Evolutionary conservation across 2,329 filamentous ascomycete species (phyloP).

Genomic region (Pseudogymnoascus sp.): DNA sequence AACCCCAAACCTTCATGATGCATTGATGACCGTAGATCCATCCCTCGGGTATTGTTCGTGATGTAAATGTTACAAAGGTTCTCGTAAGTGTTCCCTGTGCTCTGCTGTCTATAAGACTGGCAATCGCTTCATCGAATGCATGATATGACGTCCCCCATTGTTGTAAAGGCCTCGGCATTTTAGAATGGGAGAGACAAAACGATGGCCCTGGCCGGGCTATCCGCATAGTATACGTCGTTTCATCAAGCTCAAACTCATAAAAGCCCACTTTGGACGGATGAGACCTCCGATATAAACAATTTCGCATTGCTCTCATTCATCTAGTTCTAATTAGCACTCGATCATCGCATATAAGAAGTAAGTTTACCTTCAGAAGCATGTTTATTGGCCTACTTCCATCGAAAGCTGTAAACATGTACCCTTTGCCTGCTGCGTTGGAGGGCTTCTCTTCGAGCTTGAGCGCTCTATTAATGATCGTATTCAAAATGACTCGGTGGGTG

Average conservation of each 20-base stretch:
- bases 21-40: conserved; percentile 8
- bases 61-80: conserved; percentile 9
- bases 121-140: conserved; percentile 3
- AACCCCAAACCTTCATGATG: conserved; percentile 5
- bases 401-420: conserved; percentile 58
- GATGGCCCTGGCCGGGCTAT: neutral
- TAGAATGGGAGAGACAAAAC: neutral
- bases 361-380: conserved; percentile 54
- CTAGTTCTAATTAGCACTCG: conserved; percentile 19
- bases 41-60: conserved; percentile 8
- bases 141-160: neutral
- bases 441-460: conserved; percentile 76
- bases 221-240: conserved; percentile 4
- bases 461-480: conserved; percentile 70
- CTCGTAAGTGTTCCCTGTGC: conserved; percentile 1
- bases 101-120: neutral
- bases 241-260: conserved; percentile 13
- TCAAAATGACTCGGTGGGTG: conserved; percentile 78
- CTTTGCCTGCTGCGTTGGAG: conserved; percentile 52
- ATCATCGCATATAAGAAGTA: conserved; percentile 12
- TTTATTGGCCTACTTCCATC: conserved; percentile 52
- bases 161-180: neutral
- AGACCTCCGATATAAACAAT: conserved; percentile 29
- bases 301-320: conserved; percentile 29
- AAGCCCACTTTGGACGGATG: conserved; percentile 30